phyloP scores from a whole-genome alignment of 2,329 filamentous ascomycete genomes.

The Aspergillus sp. region DNA sequence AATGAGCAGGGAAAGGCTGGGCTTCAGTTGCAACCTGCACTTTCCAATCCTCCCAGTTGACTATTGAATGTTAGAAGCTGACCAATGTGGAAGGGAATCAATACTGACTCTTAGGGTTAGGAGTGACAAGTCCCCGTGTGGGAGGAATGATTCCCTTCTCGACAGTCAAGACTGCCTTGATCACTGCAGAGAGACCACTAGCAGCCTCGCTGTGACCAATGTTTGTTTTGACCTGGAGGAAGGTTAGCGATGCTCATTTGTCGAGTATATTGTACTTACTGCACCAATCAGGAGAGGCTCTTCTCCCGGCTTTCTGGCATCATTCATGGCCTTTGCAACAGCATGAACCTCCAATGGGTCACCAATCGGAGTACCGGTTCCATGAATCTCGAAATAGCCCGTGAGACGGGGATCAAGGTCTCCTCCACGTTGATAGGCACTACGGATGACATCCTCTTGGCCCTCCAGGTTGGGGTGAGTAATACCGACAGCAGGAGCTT shows the following conservation, averaged over 20 bases:
- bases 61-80: too few relatives aligned
- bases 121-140: constrained; percentile 14
- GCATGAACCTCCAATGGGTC: constrained; percentile 5
- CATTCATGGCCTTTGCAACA: constrained; percentile 13
- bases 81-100: too few relatives aligned
- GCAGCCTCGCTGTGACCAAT: constrained; percentile 18
- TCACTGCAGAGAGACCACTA: constrained; percentile 12
- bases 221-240: constrained; percentile 19
- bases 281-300: constrained; percentile 4
- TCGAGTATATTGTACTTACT: constrained; percentile 1
- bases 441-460: constrained; percentile 12
- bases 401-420: constrained; percentile 2
- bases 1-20: constrained; percentile 10
- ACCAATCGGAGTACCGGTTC: constrained; percentile 8
- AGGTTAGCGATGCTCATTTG: too few relatives aligned
- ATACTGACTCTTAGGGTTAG: constrained; percentile 14
- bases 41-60: constrained; percentile 6
- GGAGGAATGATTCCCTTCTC: constrained; percentile 13
- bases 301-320: constrained; percentile 9
- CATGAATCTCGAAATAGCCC: constrained; percentile 10
- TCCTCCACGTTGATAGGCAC: constrained; percentile 3
- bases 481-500: constrained; percentile 12
- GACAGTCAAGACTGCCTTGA: constrained; percentile 14
- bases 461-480: constrained; percentile 6
- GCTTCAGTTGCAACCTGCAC: background rate